These are phyloP conservation scores for Oryza officinalis DNA, from an alignment of 176 grass and related monocot species.

Conservation along the genomic window DNA sequence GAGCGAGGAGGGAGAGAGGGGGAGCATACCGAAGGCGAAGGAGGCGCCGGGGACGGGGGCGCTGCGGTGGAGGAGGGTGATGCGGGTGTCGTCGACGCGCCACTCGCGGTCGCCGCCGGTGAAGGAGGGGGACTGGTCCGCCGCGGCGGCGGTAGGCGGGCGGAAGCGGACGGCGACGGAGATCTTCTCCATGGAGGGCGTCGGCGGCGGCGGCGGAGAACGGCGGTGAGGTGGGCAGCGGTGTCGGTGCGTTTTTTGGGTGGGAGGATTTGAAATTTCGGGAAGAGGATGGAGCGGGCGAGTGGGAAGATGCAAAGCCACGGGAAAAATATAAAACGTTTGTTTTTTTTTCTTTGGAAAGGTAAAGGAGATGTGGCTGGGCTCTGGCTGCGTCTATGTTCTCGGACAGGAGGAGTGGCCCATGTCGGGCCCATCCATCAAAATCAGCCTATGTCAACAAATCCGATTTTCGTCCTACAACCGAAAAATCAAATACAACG, in stretches of 20 bases:
- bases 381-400: too few relatives aligned
- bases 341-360: too few relatives aligned
- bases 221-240: slow-evolving; percentile 19
- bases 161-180: slow-evolving; percentile 94
- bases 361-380: too few relatives aligned
- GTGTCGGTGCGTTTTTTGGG: background rate
- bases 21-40: slow-evolving; percentile 73
- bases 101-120: slow-evolving; percentile 53
- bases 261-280: slow-evolving; percentile 48
- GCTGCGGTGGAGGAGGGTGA: slow-evolving; percentile 60
- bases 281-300: background rate
- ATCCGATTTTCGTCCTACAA: too few relatives aligned
- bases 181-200: slow-evolving; percentile 77
- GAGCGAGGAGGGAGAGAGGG: background rate
- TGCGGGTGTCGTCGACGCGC: slow-evolving; percentile 64
- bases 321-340: too few relatives aligned
- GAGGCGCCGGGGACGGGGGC: slow-evolving; percentile 51
- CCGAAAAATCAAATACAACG: too few relatives aligned
- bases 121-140: background rate
- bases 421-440: too few relatives aligned
- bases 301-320: too few relatives aligned
- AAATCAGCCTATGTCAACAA: too few relatives aligned
- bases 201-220: too few relatives aligned
- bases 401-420: too few relatives aligned
- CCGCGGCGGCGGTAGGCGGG: slow-evolving; percentile 9